Percentiles rank a stretch among this genome's conserved stretches.
Conservation (phyloP, 768 basidiomycete species). For the Dendrothele bispora region DNA sequence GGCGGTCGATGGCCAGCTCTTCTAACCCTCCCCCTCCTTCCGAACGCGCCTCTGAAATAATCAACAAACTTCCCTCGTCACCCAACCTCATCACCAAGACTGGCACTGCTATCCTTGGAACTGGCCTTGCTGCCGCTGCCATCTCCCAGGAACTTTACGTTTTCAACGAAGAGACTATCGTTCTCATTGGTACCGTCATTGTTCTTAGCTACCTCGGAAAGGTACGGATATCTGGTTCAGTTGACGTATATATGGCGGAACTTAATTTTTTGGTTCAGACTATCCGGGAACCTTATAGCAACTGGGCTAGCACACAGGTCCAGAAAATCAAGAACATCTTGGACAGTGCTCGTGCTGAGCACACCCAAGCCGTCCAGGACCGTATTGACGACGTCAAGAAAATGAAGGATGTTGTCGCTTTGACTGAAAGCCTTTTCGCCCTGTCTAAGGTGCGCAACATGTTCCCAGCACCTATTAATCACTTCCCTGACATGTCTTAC, state of each 20-base stretch:
- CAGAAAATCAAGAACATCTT: conserved; percentile 81
- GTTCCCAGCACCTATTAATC: not conserved
- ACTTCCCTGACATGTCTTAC: not conserved
- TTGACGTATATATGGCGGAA: conserved; percentile 10
- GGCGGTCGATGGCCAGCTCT: conserved; percentile 64
- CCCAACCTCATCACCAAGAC: conserved; percentile 93
- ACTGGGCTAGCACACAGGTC: conserved; percentile 92
- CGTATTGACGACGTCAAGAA: conserved; percentile 90
- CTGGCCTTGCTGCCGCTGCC: conserved; percentile 84
- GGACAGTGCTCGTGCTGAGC: conserved; percentile 78
- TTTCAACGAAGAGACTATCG: conserved; percentile 93
- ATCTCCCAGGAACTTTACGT: conserved; percentile 98
- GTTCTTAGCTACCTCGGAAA: conserved; percentile 82
- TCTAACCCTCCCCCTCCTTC: conserved; percentile 70
- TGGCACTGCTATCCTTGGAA: conserved; percentile 87
- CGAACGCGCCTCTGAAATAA: conserved; percentile 86
- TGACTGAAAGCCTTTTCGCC: conserved; percentile 89
- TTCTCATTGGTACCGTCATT: conserved; percentile 81
- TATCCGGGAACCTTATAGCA: conserved; percentile 82
- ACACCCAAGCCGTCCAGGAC: conserved; percentile 90
- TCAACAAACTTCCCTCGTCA: conserved; percentile 84
- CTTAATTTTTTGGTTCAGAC: conserved; percentile 41
- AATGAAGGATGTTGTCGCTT: conserved; percentile 93
- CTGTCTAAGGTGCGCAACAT: conserved; percentile 75
- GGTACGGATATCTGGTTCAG: conserved; percentile 40